Evolutionary conservation across 495 filamentous ascomycete species (phyloP), one percentile per base, ranked within the genome.

Genomic region (Ramalina intermedia): DNA sequence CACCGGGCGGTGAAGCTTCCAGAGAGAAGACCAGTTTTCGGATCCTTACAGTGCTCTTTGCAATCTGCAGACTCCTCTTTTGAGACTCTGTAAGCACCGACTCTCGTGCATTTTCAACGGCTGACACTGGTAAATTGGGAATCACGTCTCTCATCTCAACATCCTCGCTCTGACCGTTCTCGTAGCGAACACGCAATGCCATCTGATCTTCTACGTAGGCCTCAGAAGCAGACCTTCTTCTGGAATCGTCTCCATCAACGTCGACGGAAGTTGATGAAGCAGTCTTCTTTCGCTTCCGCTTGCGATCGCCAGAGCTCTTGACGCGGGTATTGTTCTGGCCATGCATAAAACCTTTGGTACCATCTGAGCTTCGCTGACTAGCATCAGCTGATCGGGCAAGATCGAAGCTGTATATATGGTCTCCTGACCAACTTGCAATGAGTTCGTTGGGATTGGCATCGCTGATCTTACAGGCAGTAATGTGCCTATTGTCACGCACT

Each of bases 381-480:
- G 74, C 73, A 64, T 81, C 77, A 1, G 78, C 72, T 57, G 71
- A 79, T n/a, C 68, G 68, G 33, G 81, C 63, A 14, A 87, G 63
- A 58, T 86, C 78, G 52, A 87, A 87, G 57, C 77, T 78, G 61
- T 87, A 86, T 52, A 86, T 80, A 46, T 77, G 73, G 50, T 85
- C 79, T 13, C 81, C 82, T 35, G 80, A 84, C 82, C 83, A 87
- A 56, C 81, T 85, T 23, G 76, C 82, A 4, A 87, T 66, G 57
- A 87, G 71, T 50, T 87, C 81, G 48, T 85, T 79, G 3, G 82
- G 82, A 48, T 84, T 76, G 11, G 78, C 79, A 64, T 87, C 81
- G 41, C 82, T 85, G 50, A 87, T 87, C 61, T 85, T 87, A 62
- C 80, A 84, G 8, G 81, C 80, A 1, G 82, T 86, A 58, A 87